phyloP scores from a whole-genome alignment of 257 asterid genomes.

The Jacaranda mimosifolia region DNA sequence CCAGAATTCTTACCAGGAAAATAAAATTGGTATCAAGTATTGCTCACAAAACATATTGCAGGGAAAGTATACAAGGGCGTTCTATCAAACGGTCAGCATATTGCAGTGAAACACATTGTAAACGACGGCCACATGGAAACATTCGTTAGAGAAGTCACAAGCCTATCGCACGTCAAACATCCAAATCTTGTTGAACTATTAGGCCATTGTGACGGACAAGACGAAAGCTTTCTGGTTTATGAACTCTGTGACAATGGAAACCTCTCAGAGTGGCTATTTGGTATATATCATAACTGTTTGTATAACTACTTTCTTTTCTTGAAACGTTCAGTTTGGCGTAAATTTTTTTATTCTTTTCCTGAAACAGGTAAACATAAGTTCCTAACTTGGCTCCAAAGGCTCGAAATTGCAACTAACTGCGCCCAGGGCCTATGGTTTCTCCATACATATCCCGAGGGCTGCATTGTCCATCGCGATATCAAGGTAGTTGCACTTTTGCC shows the following conservation, averaged over 20 bases:
- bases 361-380: constrained; percentile 61
- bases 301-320: not conserved
- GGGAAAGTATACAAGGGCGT: constrained; percentile 83
- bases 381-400: constrained; percentile 71
- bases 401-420: constrained; percentile 71
- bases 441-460: constrained; percentile 71
- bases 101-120: constrained; percentile 79
- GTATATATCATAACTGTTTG: constrained; percentile 34
- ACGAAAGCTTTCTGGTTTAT: constrained; percentile 81
- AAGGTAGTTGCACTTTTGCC: constrained; percentile 48
- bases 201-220: constrained; percentile 77
- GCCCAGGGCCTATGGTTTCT: constrained; percentile 80
- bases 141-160: constrained; percentile 80
- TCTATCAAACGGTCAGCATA: constrained; percentile 51
- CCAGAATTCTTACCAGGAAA: no score
- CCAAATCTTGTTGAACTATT: constrained; percentile 75
- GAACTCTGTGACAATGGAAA: constrained; percentile 84
- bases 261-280: constrained; percentile 85
- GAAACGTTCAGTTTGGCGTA: no score
- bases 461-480: constrained; percentile 84
- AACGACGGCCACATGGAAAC: constrained; percentile 87
- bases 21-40: no score
- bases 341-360: not conserved
- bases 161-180: constrained; percentile 77
- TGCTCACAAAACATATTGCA: constrained; percentile 22